These are phyloP conservation scores for Conticribra guillardii DNA, from an alignment of 108 stramenopile genomes.

Conservation along the genomic window DNA sequence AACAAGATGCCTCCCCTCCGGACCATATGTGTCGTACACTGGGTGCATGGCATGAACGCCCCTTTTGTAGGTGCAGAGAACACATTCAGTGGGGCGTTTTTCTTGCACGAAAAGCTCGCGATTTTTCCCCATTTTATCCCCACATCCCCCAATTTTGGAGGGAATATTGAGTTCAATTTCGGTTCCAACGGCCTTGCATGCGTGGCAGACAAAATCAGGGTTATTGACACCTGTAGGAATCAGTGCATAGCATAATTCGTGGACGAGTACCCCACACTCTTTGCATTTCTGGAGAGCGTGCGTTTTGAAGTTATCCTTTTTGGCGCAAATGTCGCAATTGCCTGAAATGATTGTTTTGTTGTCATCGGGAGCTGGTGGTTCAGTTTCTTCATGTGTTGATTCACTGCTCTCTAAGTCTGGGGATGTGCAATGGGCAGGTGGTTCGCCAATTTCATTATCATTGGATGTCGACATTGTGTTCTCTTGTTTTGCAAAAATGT, in stretches of 20 bases:
- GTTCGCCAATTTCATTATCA: too few species aligned
- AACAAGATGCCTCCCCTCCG: constrained; percentile 48
- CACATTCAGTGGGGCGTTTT: constrained; percentile 47
- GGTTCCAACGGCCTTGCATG: constrained; percentile 50
- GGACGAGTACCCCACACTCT: constrained; percentile 50
- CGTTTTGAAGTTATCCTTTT: constrained; percentile 35
- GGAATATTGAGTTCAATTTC: constrained; percentile 44
- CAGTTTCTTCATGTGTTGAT: too few species aligned
- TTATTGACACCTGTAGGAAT: constrained; percentile 15
- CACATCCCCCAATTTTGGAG: constrained; percentile 43
- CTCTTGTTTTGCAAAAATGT: too few species aligned
- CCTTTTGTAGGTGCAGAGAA: constrained; percentile 37
- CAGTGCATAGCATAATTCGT: constrained; percentile 58
- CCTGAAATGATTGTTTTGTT: constrained; percentile 20
- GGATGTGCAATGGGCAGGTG: too few species aligned
- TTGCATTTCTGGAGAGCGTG: constrained; percentile 50
- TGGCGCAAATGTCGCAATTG: constrained; percentile 45
- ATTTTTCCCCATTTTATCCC: constrained; percentile 16
- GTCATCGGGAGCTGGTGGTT: too few species aligned
- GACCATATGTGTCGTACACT: constrained; percentile 48
- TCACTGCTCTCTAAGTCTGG: too few species aligned
- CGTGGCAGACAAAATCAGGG: constrained; percentile 52
- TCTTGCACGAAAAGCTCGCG: constrained; percentile 37
- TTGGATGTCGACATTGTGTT: too few species aligned
- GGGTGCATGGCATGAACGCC: constrained; percentile 64